phyloP scores from a whole-genome alignment of 2,329 filamentous ascomycete genomes.

The Cercospora zeina region DNA sequence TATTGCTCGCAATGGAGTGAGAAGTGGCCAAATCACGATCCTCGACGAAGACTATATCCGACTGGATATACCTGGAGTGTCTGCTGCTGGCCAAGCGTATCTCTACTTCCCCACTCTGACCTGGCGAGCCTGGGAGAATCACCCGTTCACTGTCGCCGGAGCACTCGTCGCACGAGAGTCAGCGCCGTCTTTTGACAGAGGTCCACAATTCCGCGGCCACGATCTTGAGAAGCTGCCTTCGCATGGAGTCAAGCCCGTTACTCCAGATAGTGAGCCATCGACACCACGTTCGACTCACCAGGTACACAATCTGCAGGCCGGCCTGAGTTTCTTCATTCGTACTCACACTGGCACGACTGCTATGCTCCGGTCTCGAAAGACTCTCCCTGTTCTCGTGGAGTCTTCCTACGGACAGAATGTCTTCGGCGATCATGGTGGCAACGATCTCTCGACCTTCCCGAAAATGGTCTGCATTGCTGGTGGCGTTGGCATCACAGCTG shows the following conservation, averaged over 20 bases:
- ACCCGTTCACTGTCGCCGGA: slow-evolving; percentile 53
- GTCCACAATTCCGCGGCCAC: not conserved
- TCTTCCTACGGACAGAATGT: slow-evolving; percentile 41
- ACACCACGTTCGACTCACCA: not conserved
- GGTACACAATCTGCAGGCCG: slow-evolving; percentile 10
- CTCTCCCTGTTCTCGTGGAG: slow-evolving; percentile 41
- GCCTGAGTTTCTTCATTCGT: slow-evolving; percentile 44
- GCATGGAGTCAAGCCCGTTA: slow-evolving; percentile 4
- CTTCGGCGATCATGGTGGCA: slow-evolving; percentile 3
- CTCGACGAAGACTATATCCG: slow-evolving; percentile 41
- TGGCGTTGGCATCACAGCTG: slow-evolving; percentile 53
- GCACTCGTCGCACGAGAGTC: not conserved
- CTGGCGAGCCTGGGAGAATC: slow-evolving; percentile 53
- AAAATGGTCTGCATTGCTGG: slow-evolving; percentile 49
- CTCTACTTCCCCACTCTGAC: slow-evolving; percentile 54
- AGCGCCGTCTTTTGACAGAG: not conserved
- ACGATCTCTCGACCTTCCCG: slow-evolving; percentile 2
- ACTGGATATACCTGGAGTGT: slow-evolving; percentile 47
- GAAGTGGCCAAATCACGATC: slow-evolving; percentile 43
- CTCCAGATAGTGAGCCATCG: not conserved
- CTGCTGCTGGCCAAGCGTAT: slow-evolving; percentile 48
- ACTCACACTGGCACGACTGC: slow-evolving; percentile 43
- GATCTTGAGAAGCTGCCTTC: slow-evolving; percentile 10
- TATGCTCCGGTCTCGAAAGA: slow-evolving; percentile 29
- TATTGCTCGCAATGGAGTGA: slow-evolving; percentile 44